Evolutionary conservation across 192 early-diverging fungal species (phyloP), one percentile per base, ranked within the genome.

Genomic region (Umbelopsis ramanniana): DNA sequence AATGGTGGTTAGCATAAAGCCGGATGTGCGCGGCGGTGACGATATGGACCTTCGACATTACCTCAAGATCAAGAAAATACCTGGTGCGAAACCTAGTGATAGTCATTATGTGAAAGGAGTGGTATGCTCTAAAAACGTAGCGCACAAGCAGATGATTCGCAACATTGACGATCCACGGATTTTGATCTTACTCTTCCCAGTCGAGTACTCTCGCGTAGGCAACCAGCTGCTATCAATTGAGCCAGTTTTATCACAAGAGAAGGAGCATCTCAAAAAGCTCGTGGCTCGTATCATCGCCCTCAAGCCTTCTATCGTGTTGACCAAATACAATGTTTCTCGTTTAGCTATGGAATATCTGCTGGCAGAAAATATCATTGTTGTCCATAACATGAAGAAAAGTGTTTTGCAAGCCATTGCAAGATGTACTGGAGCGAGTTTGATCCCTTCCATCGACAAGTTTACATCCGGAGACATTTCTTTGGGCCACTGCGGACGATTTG

Each of bases 11-110:
- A 75, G 81, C 45, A 72, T 90, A 8, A 75, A 83, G 45, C 86
- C 91, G 0, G 84, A 93, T 76, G 86, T 94, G 33, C 82, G 83
- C 6, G 88, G 79, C 21, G 89, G 93, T 48, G 95, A 96, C 77
- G 85, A 90, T 69, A 92, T 95, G 67, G 95, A 98, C 74, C 85
- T 95, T 46, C 84, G 91, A 29, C 88, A 94, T 45, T 96, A 95
- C 67, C 90, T 99, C 67, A 97, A 96, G 72, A 92, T 98, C 74
- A 99, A 99, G 77, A 93, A 92, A 71, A 93, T 99, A 47, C 90
- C 97, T 0, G 97, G 96, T 12, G 96, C 93, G 8, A 52, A 68
- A 37, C 92, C 95, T 0, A 54, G 72, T 46, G 94, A 96, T 75
- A 92, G 90, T 50, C 83, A 91, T 66, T 97, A 91, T 77, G 86